A percentile compares a stretch with the other conserved stretches of the same genome.
Conservation (phyloP, 768 basidiomycete species). For the Crucibulum laeve region DNA sequence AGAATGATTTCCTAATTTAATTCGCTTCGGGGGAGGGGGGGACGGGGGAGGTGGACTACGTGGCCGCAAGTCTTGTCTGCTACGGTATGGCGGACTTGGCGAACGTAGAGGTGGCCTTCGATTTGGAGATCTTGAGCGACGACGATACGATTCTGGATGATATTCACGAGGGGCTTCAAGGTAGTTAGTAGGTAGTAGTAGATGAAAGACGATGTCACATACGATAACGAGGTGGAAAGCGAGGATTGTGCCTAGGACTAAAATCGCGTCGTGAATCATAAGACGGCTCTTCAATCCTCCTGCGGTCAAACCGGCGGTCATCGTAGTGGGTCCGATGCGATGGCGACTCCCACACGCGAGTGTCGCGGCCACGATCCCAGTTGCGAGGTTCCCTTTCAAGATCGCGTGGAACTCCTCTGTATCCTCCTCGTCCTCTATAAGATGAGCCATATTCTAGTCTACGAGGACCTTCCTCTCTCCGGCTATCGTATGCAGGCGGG, state of each 20-base stretch:
- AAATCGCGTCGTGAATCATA: constrained; percentile 16
- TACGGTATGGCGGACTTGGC: constrained; percentile 14
- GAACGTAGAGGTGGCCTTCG: constrained; percentile 14
- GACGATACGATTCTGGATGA: no score
- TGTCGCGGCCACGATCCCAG: constrained; percentile 11
- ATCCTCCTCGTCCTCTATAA: constrained; percentile 13
- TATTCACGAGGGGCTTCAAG: no score
- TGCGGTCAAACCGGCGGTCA: constrained; percentile 14
- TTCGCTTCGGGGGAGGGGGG: constrained; percentile 12
- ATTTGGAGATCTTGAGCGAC: constrained; percentile 22
- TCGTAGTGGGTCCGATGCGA: constrained; percentile 7
- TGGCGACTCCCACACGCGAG: constrained; percentile 2
- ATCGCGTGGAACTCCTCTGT: constrained; percentile 17
- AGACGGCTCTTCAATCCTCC: constrained; percentile 10
- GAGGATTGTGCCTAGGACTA: constrained; percentile 9
- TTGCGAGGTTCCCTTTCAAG: constrained; percentile 13
- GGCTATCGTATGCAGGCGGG: constrained; percentile 18
- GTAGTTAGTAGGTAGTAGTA: no score
- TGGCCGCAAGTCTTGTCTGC: constrained; percentile 7
- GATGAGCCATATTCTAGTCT: constrained; percentile 18
- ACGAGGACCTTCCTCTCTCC: constrained; percentile 19
- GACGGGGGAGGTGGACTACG: constrained; percentile 18
- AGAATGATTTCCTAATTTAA: constrained; percentile 24
- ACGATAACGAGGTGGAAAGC: constrained; percentile 9
- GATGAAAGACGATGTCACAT: constrained; percentile 1